Conservation (phyloP, 208 protist genomes). For the Acanthamoeba royreba region DNA sequence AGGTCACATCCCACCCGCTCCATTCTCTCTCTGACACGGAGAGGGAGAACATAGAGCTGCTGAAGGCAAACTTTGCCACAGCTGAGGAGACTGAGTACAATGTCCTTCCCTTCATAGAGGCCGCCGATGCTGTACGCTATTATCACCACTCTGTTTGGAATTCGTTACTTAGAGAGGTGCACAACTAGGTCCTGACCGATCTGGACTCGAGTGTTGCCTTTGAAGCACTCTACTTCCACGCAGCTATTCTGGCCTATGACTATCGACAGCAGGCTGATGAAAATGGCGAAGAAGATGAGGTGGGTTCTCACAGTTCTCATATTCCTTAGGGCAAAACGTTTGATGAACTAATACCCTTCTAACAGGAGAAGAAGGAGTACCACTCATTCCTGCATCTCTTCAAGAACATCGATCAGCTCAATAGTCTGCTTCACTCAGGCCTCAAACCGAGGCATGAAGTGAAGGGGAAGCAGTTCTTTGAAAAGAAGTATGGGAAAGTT, state of each 20-base stretch:
- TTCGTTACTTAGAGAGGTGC: background rate
- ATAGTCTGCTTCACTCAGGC: background rate
- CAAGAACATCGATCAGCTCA: background rate
- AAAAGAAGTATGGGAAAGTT: constrained; percentile 20
- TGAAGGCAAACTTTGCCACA: constrained; percentile 1
- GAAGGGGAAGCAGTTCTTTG: constrained; percentile 42
- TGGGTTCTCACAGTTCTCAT: background rate
- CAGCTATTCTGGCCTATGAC: constrained; percentile 28
- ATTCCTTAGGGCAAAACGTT: too few species aligned
- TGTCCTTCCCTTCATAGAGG: constrained; percentile 31
- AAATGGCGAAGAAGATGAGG: background rate
- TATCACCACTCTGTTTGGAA: background rate
- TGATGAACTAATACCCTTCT: background rate
- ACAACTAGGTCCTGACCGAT: constrained; percentile 10
- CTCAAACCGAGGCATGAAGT: background rate
- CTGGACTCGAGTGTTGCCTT: constrained; percentile 45
- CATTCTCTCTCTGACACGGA: background rate
- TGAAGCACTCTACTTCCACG: constrained; percentile 47
- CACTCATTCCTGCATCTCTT: constrained; percentile 40
- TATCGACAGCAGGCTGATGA: background rate
- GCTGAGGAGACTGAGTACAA: constrained; percentile 19
- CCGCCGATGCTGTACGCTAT: background rate
- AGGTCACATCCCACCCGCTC: background rate
- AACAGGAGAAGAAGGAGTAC: constrained; percentile 28
- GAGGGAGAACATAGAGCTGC: background rate